Evolutionary conservation across 768 basidiomycete genomes (phyloP).

Genomic region (Tylopilus plumbeoviolaceoides): DNA sequence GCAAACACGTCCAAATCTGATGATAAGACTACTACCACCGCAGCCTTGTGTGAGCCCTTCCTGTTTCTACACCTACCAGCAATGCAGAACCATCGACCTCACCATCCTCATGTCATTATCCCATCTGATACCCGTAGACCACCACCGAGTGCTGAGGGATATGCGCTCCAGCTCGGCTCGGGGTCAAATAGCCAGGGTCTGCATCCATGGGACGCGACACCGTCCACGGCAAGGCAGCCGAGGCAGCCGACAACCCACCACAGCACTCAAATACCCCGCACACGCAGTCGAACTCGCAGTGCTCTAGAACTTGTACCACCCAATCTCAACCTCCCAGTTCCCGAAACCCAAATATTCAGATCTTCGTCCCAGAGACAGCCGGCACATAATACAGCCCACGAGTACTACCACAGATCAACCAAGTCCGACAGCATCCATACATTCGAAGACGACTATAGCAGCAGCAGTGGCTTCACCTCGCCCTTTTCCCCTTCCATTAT

Average conservation of each 20-base stretch:
- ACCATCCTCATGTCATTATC: conserved; percentile 37
- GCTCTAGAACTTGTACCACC: conserved; percentile 27
- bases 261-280: conserved; percentile 17
- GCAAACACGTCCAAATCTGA: conserved; percentile 20
- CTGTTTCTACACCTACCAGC: neutral
- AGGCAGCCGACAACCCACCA: conserved; percentile 20
- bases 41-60: neutral
- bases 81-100: conserved; percentile 31
- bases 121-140: conserved; percentile 35
- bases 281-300: conserved; percentile 38
- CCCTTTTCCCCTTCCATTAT: conserved; percentile 33
- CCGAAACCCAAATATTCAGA: conserved; percentile 51
- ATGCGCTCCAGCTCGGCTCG: conserved; percentile 28
- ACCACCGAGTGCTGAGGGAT: conserved; percentile 26
- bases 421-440: conserved; percentile 34
- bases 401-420: conserved; percentile 36
- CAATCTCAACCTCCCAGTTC: conserved; percentile 36
- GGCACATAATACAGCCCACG: conserved; percentile 13
- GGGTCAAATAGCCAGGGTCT: conserved; percentile 11
- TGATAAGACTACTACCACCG: neutral
- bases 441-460: conserved; percentile 13
- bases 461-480: conserved; percentile 21
- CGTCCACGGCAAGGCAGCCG: conserved; percentile 24
- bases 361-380: conserved; percentile 37
- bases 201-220: conserved; percentile 34